Evolutionary conservation across 1,284 basidiomycete species (phyloP).

Genomic region (Tilletia indica): DNA sequence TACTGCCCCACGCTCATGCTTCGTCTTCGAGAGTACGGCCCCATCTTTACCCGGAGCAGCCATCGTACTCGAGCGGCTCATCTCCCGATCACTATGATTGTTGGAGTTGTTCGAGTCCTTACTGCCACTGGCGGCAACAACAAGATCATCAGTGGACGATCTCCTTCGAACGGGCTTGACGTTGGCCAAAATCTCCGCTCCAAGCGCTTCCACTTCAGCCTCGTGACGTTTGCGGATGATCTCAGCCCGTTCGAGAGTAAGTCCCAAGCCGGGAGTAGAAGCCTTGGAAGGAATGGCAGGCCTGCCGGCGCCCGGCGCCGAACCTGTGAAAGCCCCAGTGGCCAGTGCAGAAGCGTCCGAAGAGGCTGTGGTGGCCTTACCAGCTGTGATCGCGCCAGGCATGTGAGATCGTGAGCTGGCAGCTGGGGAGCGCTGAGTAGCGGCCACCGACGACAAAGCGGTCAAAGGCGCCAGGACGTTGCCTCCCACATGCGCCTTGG

Average conservation of each 20-base stretch:
- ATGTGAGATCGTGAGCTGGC: neutral
- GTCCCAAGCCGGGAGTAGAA: constrained; percentile 26
- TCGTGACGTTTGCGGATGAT: constrained; percentile 49
- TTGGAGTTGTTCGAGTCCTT: constrained; percentile 13
- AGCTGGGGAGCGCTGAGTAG: neutral
- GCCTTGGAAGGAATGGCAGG: constrained; percentile 4
- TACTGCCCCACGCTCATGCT: neutral
- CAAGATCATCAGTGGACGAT: constrained; percentile 17
- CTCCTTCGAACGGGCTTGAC: constrained; percentile 30
- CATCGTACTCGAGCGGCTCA: constrained; percentile 15
- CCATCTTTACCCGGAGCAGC: constrained; percentile 21
- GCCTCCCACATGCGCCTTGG: neutral
- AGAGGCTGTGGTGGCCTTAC: neutral
- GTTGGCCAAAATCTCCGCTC: constrained; percentile 44
- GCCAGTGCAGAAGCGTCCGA: neutral
- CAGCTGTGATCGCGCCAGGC: neutral
- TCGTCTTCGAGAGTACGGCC: constrained; percentile 22
- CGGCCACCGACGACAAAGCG: neutral
- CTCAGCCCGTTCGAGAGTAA: constrained; percentile 37
- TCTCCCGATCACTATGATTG: constrained; percentile 15
- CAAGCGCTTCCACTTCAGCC: constrained; percentile 48
- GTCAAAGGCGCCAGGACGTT: neutral
- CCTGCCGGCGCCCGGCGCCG: constrained; percentile 22
- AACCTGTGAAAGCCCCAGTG: constrained; percentile 22
- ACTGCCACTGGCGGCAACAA: too few relatives aligned